Evolutionary conservation across 441 rosid genomes (phyloP).

Genomic region (Melianthus villosus): DNA sequence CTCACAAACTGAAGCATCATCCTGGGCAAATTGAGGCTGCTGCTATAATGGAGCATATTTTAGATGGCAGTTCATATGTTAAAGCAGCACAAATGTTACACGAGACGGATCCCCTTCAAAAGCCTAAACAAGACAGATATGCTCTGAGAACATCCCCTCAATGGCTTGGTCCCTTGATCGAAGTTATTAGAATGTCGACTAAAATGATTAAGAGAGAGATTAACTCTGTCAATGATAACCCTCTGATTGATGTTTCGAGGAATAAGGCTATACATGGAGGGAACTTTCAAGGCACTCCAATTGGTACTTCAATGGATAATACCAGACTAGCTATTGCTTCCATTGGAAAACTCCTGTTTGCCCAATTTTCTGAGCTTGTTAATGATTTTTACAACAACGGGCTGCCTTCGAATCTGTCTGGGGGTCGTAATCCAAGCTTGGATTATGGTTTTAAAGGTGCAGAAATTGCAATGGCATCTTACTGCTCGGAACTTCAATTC

Average conservation of each 20-base stretch:
- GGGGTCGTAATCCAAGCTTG: no score
- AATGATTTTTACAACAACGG: no score
- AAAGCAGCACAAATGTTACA: neutral
- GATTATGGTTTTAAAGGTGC: no score
- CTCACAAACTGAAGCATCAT: slow-evolving; percentile 1
- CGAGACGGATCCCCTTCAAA: neutral
- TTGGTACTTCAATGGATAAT: neutral
- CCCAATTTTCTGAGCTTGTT: no score
- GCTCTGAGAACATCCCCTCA: neutral
- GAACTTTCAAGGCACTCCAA: neutral
- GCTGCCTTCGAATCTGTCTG: no score
- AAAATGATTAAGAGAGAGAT: neutral
- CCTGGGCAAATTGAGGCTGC: slow-evolving; percentile 1
- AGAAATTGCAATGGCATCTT: no score
- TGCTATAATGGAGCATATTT: neutral
- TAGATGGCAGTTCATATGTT: neutral
- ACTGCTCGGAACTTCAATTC: no score
- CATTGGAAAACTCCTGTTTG: no score
- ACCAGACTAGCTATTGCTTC: no score
- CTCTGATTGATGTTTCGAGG: neutral
- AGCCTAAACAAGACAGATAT: slow-evolving; percentile 1
- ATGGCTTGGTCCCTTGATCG: neutral
- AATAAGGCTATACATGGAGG: slow-evolving; percentile 1
- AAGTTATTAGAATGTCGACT: neutral
- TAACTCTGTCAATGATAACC: neutral